Evolutionary conservation across 179 eudicot genomes (phyloP).

Genomic region (Camellia oleifera): DNA sequence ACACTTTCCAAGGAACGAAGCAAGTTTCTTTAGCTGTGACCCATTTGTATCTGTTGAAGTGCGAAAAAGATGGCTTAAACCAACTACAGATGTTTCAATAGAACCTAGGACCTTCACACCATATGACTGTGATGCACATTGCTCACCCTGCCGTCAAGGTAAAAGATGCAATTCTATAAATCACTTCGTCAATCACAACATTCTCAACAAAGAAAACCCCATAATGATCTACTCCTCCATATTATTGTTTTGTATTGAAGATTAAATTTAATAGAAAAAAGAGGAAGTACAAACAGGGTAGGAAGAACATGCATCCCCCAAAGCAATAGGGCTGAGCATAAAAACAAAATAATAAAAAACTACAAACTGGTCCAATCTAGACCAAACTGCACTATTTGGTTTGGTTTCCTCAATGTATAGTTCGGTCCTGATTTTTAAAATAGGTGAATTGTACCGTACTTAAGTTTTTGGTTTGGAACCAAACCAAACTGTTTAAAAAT

Average conservation of each 20-base stretch:
- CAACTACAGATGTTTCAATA: constrained; percentile 84
- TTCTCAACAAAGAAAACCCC: not conserved
- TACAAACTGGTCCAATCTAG: no score
- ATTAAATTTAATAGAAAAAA: not conserved
- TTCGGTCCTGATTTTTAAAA: no score
- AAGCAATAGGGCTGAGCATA: not conserved
- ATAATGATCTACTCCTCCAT: not conserved
- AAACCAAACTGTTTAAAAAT: no score
- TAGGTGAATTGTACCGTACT: no score
- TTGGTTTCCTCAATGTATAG: no score
- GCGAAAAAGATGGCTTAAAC: constrained; percentile 75
- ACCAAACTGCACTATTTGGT: no score
- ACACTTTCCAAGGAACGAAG: constrained; percentile 58
- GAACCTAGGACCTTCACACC: constrained; percentile 51
- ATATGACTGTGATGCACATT: constrained; percentile 25
- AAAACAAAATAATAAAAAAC: no score
- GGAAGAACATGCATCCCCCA: not conserved
- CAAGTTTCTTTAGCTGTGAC: constrained; percentile 62
- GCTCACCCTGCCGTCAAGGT: constrained; percentile 35
- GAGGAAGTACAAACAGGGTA: not conserved
- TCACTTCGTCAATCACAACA: not conserved
- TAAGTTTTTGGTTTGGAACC: no score
- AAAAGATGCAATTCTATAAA: not conserved
- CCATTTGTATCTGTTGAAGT: constrained; percentile 72
- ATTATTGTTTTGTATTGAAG: not conserved